Evolutionary conservation across 169 alveolate genomes (phyloP).

Genomic region (Theileria orientalis): DNA sequence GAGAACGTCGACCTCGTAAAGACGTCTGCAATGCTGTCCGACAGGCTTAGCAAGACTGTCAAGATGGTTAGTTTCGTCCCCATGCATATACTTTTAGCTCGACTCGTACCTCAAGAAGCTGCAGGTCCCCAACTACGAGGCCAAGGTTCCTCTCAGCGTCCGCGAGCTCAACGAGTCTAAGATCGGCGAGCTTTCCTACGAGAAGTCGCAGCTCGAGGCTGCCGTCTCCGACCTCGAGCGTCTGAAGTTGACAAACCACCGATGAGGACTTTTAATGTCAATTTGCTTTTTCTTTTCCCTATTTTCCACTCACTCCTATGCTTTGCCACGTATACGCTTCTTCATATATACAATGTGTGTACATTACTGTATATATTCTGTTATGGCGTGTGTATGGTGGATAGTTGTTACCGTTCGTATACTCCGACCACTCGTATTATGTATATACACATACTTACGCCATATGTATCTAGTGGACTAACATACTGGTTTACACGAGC

Average conservation of each 20-base stretch:
- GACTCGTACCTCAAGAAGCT: slow-evolving; percentile 72
- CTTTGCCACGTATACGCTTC: too few relatives aligned
- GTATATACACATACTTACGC: too few relatives aligned
- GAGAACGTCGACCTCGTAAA: slow-evolving; percentile 50
- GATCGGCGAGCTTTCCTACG: slow-evolving; percentile 66
- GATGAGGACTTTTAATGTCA: not conserved
- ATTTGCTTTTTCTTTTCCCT: not conserved
- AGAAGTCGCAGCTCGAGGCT: slow-evolving; percentile 46
- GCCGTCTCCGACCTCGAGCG: slow-evolving; percentile 59
- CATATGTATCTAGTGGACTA: too few relatives aligned
- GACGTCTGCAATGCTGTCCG: slow-evolving; percentile 53
- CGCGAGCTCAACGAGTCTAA: slow-evolving; percentile 75
- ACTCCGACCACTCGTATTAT: not conserved
- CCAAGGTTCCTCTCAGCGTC: slow-evolving; percentile 81
- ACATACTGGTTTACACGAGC: too few relatives aligned
- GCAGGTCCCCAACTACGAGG: slow-evolving; percentile 76
- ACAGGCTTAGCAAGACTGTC: slow-evolving; percentile 26
- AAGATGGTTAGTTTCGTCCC: slow-evolving; percentile 20
- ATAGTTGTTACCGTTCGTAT: not conserved
- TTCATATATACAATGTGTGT: not conserved
- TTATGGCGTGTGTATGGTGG: not conserved
- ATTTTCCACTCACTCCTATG: not conserved
- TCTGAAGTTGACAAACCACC: slow-evolving; percentile 18
- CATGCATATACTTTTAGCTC: slow-evolving; percentile 45
- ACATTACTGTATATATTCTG: too few relatives aligned